phyloP scores from a whole-genome alignment of 352 stramenopile species.

The Pythium vanterpoolii region DNA sequence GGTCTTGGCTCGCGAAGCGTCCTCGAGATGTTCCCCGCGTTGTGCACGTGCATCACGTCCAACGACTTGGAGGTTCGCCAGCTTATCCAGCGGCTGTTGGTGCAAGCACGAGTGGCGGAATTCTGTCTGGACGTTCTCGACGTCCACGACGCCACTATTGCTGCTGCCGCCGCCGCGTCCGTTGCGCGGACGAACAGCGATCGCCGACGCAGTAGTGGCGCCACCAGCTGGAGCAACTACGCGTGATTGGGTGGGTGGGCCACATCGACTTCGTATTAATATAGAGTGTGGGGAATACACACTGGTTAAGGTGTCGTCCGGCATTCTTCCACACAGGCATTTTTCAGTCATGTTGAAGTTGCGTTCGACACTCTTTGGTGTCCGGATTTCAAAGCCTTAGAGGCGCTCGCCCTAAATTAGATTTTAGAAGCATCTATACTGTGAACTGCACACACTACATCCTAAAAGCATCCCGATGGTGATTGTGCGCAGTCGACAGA shows the following conservation, averaged over 20 bases:
- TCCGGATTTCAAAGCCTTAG: no score
- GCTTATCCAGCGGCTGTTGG: slow-evolving; percentile 66
- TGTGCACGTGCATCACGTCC: slow-evolving; percentile 80
- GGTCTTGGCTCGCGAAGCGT: slow-evolving; percentile 51
- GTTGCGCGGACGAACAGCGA: slow-evolving; percentile 1
- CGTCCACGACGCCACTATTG: slow-evolving; percentile 19
- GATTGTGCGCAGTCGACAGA: no score
- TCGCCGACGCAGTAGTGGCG: neutral
- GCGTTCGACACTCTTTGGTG: no score
- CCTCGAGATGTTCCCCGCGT: slow-evolving; percentile 67
- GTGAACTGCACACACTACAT: no score
- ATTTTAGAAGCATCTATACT: no score
- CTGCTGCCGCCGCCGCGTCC: slow-evolving; percentile 3
- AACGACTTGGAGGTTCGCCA: slow-evolving; percentile 54
- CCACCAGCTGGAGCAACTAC: slow-evolving; percentile 12
- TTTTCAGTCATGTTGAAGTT: no score
- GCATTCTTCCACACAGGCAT: no score
- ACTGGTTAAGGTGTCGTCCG: no score
- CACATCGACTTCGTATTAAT: no score
- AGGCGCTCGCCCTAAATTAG: no score
- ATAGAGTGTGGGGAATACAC: no score
- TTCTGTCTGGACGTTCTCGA: slow-evolving; percentile 34
- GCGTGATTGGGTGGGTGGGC: slow-evolving; percentile 4
- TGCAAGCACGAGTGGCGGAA: slow-evolving; percentile 47
- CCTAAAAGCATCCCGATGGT: no score